Conservation (phyloP, 106 monocot species). For the Ottelia alismoides region DNA sequence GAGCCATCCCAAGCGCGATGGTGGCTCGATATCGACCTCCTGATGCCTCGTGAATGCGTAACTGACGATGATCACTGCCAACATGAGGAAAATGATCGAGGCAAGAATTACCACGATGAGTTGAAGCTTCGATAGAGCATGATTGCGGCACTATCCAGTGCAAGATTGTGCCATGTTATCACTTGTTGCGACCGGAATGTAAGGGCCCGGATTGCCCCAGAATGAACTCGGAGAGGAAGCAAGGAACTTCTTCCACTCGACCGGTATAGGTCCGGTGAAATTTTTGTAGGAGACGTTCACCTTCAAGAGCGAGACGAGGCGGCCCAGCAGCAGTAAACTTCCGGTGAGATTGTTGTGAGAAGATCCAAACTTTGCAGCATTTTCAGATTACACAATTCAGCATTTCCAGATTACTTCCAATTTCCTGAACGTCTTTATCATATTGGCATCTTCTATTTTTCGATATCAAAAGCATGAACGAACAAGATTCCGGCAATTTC, state of each 20-base stretch:
- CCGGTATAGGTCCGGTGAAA: conserved; percentile 50
- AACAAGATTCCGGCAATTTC: no score
- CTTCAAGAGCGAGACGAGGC: conserved; percentile 25
- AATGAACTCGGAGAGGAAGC: conserved; percentile 42
- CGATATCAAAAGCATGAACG: no score
- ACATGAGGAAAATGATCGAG: conserved; percentile 25
- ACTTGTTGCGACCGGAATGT: no score
- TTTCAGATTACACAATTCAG: conserved; percentile 23
- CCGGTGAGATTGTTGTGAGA: conserved; percentile 73
- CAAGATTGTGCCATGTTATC: no score
- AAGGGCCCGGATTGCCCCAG: conserved; percentile 57
- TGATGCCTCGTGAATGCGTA: conserved; percentile 48
- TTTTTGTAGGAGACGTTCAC: conserved; percentile 73
- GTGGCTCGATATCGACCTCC: conserved; percentile 42
- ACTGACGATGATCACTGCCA: neutral
- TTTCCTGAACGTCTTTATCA: no score
- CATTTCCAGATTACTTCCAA: no score
- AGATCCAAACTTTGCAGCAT: conserved; percentile 36
- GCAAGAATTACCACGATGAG: conserved; percentile 30
- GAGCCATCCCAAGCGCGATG: conserved; percentile 86
- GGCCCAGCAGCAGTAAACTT: conserved; percentile 20
- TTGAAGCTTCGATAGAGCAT: conserved; percentile 14
- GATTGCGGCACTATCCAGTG: conserved; percentile 3
- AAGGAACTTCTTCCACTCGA: conserved; percentile 29
- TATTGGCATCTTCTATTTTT: no score